A percentile compares a stretch with the other conserved stretches of the same genome.
Evolutionary conservation across 768 basidiomycete species (phyloP).

Genomic region (Lactarius vividus): DNA sequence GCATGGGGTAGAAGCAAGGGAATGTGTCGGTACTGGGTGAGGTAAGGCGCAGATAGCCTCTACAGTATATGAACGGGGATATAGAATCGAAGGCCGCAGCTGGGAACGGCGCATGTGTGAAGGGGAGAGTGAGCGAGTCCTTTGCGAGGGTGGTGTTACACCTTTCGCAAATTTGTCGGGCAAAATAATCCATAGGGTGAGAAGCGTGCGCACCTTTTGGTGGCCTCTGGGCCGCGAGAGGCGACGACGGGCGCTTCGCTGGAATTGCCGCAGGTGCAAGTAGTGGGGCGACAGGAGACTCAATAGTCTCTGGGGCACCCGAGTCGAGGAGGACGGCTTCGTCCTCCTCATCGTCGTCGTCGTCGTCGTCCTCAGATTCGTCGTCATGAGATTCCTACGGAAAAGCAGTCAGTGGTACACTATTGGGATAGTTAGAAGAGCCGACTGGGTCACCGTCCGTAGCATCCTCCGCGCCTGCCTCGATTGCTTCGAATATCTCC

Average conservation of each 20-base stretch:
- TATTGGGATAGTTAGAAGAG: background rate
- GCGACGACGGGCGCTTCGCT: slow-evolving; percentile 32
- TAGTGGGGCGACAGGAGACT: slow-evolving; percentile 40
- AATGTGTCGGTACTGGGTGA: slow-evolving; percentile 82
- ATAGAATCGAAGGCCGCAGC: slow-evolving; percentile 36
- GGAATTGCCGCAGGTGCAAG: slow-evolving; percentile 33
- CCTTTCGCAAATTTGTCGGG: slow-evolving; percentile 23
- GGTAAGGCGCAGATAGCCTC: slow-evolving; percentile 92
- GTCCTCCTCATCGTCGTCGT: slow-evolving; percentile 46
- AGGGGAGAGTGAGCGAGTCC: slow-evolving; percentile 47
- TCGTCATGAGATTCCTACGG: slow-evolving; percentile 29
- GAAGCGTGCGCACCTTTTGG: slow-evolving; percentile 15
- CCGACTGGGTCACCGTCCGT: slow-evolving; percentile 73
- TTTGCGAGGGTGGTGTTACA: slow-evolving; percentile 39
- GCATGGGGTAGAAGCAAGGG: slow-evolving; percentile 82
- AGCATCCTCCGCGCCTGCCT: slow-evolving; percentile 52
- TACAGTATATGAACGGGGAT: slow-evolving; percentile 71
- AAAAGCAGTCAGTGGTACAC: background rate
- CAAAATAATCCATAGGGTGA: background rate
- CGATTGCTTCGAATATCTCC: slow-evolving; percentile 55
- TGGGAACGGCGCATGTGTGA: slow-evolving; percentile 51
- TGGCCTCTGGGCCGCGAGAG: slow-evolving; percentile 28
- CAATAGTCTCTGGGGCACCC: slow-evolving; percentile 23
- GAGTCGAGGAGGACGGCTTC: slow-evolving; percentile 51
- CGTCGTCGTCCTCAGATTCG: slow-evolving; percentile 36